Evolutionary conservation across 1,139 yeast species (phyloP), one percentile per base, ranked within the genome.

Genomic region (Zygotorulaspora mrakii): DNA sequence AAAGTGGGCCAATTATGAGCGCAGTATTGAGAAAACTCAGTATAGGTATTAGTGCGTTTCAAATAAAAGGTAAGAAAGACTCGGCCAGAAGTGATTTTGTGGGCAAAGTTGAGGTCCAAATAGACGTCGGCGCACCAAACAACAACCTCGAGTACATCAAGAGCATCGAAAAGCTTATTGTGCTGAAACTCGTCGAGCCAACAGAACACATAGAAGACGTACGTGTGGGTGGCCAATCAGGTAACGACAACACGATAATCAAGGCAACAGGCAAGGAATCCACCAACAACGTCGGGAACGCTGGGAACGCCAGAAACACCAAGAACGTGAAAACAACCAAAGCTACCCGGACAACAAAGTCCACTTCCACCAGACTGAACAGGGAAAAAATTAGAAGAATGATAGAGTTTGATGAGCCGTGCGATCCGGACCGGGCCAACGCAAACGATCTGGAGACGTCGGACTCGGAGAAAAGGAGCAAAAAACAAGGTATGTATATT

Each of bases 61-160:
- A 28, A 14, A n/a, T 7, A 12, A 28, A 14, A 16, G 31, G 11
- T 3, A 28, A 11, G 16, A 28, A 18, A 17, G 32, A 34, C 17
- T 9, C 22, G 22, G 27, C 11, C 17, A 8, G 20, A 24, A 18
- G 36, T 26, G 26, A 31, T 11, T 26, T 29, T 3, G 30, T 21
- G 10, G 28, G 21, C 29, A 28, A 30, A 5, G 31, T 33, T 6
- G 23, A 31, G 5, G 18, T 25, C n/a, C 32, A 24, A 25, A 17
- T 40, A 13, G 43, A 40, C 25, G 10, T 24, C 10, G 40, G 39
- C 7, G 43, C 43, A 12, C 43, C 43, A 9, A 40, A 36, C 28
- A 36, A 40, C 13, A 30, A 29, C 25, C 17, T 24, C 18, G 43
- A 36, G 20, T 40, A 40, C 31, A 33, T 32, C 22, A 24, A 35